Evolutionary conservation across 2,329 filamentous ascomycete species (phyloP).

Genomic region (Penicillium sp.): DNA sequence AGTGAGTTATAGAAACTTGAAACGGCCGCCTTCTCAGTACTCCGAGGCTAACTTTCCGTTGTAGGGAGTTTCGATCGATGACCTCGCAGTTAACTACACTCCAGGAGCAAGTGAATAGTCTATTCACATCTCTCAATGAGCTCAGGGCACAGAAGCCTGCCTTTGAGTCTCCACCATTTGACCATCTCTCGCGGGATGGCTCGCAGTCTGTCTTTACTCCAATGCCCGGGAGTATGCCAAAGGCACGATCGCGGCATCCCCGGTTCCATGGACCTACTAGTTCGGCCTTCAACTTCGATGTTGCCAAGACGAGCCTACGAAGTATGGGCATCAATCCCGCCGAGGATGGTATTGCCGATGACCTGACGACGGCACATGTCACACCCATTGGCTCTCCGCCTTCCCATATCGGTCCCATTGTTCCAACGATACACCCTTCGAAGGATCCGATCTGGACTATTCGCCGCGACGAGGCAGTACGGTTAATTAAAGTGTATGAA

Average conservation of each 20-base stretch:
- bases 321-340: constrained; percentile 80
- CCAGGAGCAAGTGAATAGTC: constrained; percentile 80
- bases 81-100: constrained; percentile 71
- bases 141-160: constrained; percentile 58
- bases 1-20: constrained; percentile 50
- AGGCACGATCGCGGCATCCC: constrained; percentile 59
- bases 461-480: constrained; percentile 75
- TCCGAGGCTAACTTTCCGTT: constrained; percentile 8
- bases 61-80: constrained; percentile 79
- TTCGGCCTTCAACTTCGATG: constrained; percentile 79
- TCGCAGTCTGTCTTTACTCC: constrained; percentile 44
- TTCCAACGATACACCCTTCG: constrained; percentile 48
- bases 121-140: constrained; percentile 72
- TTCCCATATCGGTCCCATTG: constrained; percentile 36
- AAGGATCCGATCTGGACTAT: constrained; percentile 82
- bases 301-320: constrained; percentile 83
- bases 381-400: constrained; percentile 56
- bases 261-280: constrained; percentile 85
- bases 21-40: background rate
- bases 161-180: constrained; percentile 40
- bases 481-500: constrained; percentile 78
- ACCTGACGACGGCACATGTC: constrained; percentile 55
- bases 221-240: constrained; percentile 48
- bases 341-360: constrained; percentile 66
- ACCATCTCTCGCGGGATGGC: constrained; percentile 43